A percentile compares a stretch with the other conserved stretches of the same genome.
Evolutionary conservation across 768 basidiomycete genomes (phyloP).

Genomic region (Filobasidium wieringae): DNA sequence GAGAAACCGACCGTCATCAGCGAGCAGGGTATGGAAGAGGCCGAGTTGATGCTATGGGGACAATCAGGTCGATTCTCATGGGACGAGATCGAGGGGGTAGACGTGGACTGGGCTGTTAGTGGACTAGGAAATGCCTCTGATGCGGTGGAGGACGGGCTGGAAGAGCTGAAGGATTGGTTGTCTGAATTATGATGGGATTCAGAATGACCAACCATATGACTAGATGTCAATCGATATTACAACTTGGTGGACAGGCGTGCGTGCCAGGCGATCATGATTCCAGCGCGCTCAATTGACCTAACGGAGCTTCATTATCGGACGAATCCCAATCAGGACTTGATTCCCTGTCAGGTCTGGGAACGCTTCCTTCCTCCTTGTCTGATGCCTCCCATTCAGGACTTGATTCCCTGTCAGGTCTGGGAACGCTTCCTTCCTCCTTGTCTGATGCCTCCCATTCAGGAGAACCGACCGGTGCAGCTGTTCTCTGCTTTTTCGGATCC

Average conservation of each 20-base stretch:
- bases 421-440: not conserved
- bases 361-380: not conserved
- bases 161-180: slow-evolving; percentile 29
- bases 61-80: slow-evolving; percentile 27
- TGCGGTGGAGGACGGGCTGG: slow-evolving; percentile 13
- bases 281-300: too few relatives aligned
- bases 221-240: too few relatives aligned
- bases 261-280: too few relatives aligned
- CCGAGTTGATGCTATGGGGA: slow-evolving; percentile 34
- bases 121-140: not conserved
- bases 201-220: too few relatives aligned
- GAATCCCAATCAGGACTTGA: not conserved
- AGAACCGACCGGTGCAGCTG: not conserved
- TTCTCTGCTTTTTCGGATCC: not conserved
- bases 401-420: not conserved
- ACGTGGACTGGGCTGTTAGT: slow-evolving; percentile 27
- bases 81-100: slow-evolving; percentile 35
- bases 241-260: too few relatives aligned
- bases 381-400: not conserved
- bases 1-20: slow-evolving; percentile 9
- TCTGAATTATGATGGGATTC: slow-evolving; percentile 17
- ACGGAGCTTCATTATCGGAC: not conserved
- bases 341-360: not conserved
- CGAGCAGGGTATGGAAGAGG: slow-evolving; percentile 23
- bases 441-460: not conserved